Evolutionary conservation across 2,329 filamentous ascomycete genomes (phyloP).

Genomic region (Trichoderma sp.): DNA sequence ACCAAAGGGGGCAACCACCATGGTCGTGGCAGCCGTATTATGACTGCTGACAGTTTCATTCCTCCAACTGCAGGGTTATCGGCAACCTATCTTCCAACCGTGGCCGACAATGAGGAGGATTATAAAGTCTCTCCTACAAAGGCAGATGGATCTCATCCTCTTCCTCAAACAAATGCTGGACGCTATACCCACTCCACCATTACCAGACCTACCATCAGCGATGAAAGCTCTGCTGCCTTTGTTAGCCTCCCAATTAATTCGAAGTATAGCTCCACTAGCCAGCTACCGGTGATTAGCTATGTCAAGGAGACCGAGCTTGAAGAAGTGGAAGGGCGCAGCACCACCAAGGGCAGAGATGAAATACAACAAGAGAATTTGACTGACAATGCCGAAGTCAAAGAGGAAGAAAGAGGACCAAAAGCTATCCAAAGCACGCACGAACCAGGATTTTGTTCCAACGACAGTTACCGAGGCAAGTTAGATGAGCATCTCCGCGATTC

Average conservation of each 20-base stretch:
- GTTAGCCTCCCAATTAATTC: too few relatives aligned
- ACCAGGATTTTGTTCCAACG: not conserved
- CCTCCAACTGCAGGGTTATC: not conserved
- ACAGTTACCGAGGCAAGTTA: not conserved
- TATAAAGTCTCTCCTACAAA: not conserved
- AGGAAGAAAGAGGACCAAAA: not conserved
- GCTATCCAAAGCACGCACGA: not conserved
- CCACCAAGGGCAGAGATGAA: not conserved
- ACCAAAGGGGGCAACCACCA: not conserved
- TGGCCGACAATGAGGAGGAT: not conserved
- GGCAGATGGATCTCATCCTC: not conserved
- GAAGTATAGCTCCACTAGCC: not conserved
- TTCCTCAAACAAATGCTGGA: not conserved
- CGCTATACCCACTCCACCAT: not conserved
- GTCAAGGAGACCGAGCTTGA: not conserved
- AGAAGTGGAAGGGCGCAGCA: not conserved
- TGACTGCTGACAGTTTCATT: not conserved
- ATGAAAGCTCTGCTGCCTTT: not conserved
- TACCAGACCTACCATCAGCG: not conserved
- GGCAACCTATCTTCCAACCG: not conserved
- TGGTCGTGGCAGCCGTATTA: not conserved
- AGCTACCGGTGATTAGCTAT: not conserved
- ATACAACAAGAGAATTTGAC: not conserved
- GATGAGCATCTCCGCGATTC: not conserved
- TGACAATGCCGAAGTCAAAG: not conserved